phyloP scores from a whole-genome alignment of 495 filamentous ascomycete species.

The Venustampulla echinocandica region DNA sequence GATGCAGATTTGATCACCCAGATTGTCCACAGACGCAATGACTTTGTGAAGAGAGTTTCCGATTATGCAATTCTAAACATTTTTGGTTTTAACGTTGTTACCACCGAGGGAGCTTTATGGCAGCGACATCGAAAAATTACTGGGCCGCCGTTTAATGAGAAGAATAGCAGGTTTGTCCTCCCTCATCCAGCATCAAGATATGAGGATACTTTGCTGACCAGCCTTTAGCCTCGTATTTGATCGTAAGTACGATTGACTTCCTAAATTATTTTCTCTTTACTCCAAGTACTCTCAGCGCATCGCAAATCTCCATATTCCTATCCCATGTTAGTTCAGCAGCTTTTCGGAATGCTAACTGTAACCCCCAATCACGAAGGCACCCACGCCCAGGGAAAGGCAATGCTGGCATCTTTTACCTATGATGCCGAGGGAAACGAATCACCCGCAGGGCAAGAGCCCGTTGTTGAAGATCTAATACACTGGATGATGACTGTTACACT shows the following conservation, averaged over 20 bases:
- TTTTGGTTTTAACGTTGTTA: slow-evolving; percentile 57
- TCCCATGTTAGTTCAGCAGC: no score
- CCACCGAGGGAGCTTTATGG: slow-evolving; percentile 55
- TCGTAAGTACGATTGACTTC: no score
- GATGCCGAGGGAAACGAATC: background rate
- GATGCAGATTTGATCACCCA: slow-evolving; percentile 52
- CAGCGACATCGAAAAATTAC: slow-evolving; percentile 60
- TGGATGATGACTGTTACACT: slow-evolving; percentile 3
- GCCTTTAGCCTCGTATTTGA: slow-evolving; percentile 6
- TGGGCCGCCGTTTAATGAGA: slow-evolving; percentile 60
- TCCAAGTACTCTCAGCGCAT: no score
- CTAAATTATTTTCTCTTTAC: no score
- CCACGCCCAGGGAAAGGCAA: slow-evolving; percentile 4
- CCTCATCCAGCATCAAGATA: slow-evolving; percentile 6
- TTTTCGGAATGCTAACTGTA: no score
- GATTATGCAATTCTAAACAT: slow-evolving; percentile 45
- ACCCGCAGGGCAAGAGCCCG: slow-evolving; percentile 1
- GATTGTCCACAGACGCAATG: slow-evolving; percentile 49
- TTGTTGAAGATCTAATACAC: slow-evolving; percentile 1
- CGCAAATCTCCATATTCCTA: no score
- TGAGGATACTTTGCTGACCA: background rate
- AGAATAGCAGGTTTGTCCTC: slow-evolving; percentile 39
- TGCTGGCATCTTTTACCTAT: slow-evolving; percentile 6
- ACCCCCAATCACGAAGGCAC: no score
- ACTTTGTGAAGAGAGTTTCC: slow-evolving; percentile 56